Conservation (phyloP, 257 asterid genomes). For the Linaria vulgaris region DNA sequence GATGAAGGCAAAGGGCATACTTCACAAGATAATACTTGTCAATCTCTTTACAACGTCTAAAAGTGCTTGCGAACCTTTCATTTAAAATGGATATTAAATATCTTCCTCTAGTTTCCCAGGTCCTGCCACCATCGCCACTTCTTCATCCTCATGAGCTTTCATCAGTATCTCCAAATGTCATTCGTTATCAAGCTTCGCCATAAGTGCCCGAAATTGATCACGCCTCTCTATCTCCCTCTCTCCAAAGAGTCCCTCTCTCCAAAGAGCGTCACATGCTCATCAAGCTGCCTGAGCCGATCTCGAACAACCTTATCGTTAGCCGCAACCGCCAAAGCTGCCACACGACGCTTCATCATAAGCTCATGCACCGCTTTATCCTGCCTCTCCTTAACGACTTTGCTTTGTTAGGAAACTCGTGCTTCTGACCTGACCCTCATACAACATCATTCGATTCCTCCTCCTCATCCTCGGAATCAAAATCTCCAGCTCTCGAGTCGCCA, state of each 20-base stretch:
- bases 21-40: slow-evolving; percentile 75
- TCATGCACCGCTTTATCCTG: slow-evolving; percentile 90
- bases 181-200: slow-evolving; percentile 81
- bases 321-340: slow-evolving; percentile 92
- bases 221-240: slow-evolving; percentile 98
- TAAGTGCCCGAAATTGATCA: slow-evolving; percentile 71
- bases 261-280: slow-evolving; percentile 88
- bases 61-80: slow-evolving; percentile 78
- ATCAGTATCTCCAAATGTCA: slow-evolving; percentile 86
- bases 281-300: slow-evolving; percentile 79
- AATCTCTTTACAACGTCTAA: slow-evolving; percentile 65
- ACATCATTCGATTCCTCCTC: slow-evolving; percentile 35
- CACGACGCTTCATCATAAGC: slow-evolving; percentile 76
- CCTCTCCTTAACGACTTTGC: slow-evolving; percentile 60
- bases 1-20: slow-evolving; percentile 74
- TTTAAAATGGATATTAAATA: slow-evolving; percentile 76
- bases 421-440: slow-evolving; percentile 39
- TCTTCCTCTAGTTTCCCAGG: slow-evolving; percentile 68
- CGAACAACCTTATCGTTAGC: slow-evolving; percentile 89
- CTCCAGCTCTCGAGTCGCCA: slow-evolving; percentile 51
- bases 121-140: slow-evolving; percentile 51
- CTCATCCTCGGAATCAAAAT: slow-evolving; percentile 64
- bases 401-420: slow-evolving; percentile 85
- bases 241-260: no score
- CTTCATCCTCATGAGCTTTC: slow-evolving; percentile 98